Evolutionary conservation across 1,139 yeast species (phyloP).

Genomic region (Suhomyces bokatorum): DNA sequence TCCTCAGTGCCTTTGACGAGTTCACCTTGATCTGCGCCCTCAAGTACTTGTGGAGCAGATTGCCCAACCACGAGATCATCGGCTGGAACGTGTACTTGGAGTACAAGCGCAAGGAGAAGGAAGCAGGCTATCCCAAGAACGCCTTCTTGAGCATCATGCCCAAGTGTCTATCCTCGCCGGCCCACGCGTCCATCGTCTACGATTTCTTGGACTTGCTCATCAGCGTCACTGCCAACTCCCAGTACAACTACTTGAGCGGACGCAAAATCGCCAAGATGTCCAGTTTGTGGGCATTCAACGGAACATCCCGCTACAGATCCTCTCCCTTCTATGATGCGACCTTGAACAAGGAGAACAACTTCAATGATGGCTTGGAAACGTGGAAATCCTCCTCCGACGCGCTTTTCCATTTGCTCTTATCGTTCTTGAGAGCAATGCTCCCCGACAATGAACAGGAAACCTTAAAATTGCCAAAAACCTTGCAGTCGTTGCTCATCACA

Average conservation of each 20-base stretch:
- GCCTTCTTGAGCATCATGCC: constrained; percentile 85
- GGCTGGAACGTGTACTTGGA: constrained; percentile 85
- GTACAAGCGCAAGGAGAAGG: constrained; percentile 65
- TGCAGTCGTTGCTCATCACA: constrained; percentile 61
- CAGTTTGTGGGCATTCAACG: constrained; percentile 84
- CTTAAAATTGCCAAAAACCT: constrained; percentile 59
- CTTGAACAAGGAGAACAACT: constrained; percentile 39
- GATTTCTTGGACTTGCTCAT: constrained; percentile 82
- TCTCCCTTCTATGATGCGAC: constrained; percentile 48
- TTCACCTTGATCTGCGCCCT: constrained; percentile 70
- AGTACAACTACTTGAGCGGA: constrained; percentile 75
- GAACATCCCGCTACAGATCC: constrained; percentile 21
- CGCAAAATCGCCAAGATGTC: constrained; percentile 80
- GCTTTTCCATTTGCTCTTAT: constrained; percentile 72
- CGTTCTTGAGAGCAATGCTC: constrained; percentile 79
- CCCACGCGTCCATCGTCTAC: constrained; percentile 86
- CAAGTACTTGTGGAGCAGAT: constrained; percentile 83
- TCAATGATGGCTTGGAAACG: constrained; percentile 68
- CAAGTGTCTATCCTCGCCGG: constrained; percentile 74
- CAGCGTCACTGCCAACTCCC: constrained; percentile 79
- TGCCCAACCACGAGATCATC: constrained; percentile 76
- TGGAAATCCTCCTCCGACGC: constrained; percentile 89
- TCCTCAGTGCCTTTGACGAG: constrained; percentile 54
- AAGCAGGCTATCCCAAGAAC: constrained; percentile 62
- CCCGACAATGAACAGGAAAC: constrained; percentile 63